Evolutionary conservation across 1,284 basidiomycete genomes (phyloP), one percentile per base, ranked within the genome.

Genomic region (Phellopilus nigrolimitatus): DNA sequence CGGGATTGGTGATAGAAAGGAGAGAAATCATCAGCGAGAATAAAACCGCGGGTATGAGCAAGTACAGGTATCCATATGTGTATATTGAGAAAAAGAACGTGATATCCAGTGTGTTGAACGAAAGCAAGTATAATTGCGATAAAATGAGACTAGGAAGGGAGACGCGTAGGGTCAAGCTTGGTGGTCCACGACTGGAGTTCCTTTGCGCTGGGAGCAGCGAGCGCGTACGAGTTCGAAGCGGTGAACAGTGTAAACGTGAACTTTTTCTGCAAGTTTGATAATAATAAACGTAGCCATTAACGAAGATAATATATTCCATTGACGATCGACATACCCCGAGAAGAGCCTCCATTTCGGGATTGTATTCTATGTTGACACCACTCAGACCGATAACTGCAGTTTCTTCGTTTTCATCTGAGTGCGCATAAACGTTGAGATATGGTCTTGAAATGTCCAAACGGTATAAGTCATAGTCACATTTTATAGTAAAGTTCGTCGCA

Each of bases 191-290:
- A 78, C 57, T 82, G 81, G 53, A 91, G 73, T 64, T 95, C 92
- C 69, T 89, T 92, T 56, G 74, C 67, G 60, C 74, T 89, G 3
- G 82, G 77, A 30, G 92, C 90, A 25, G 88, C 84, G 12, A 95
- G 75, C 31, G 90, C 88, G 69, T 93, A 88, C 28, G 91, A 93
- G 66, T 95, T 95, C 8, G 88, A 89, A 13, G 88, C 75, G 2
- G 92, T 93, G 68, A 91, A 95, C 34, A 95, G 76, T 8, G 89
- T 92, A 68, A 95, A 94, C 7, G 84, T 85, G 65, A 82, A 84
- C 34, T 76, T 80, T 72, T 85, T 90, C 91, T 95, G 64, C 12
- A 15, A 12, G 27, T 53, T 51, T 43, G 27, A 49, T 43, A 45
- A 47, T 44, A 24, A 46, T 56, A 51, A 25, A 57, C 47, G 25